Evolutionary conservation across 495 filamentous ascomycete species (phyloP).

Genomic region (Penicillium fimorum): DNA sequence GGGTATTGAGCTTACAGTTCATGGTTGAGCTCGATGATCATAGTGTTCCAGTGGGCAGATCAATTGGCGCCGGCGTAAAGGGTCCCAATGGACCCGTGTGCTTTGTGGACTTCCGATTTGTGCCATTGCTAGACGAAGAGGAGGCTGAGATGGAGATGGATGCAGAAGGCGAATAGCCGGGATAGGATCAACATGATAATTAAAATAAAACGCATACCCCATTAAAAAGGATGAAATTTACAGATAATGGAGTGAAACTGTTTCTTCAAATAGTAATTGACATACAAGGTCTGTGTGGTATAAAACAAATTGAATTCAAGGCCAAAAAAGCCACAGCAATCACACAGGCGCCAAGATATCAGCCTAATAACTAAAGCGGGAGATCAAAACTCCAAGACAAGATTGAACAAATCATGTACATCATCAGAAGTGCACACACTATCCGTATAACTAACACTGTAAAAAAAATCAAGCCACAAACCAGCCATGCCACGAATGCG

Average conservation of each 20-base stretch:
- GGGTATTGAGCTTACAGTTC: conserved; percentile 91
- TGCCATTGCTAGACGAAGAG: conserved; percentile 65
- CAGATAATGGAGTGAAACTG: background rate
- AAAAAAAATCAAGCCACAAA: conserved; percentile 2
- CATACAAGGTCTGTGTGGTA: background rate
- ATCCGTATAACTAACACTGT: conserved; percentile 1
- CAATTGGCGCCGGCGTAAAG: conserved; percentile 25
- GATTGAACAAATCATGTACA: conserved; percentile 7
- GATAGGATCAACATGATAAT: background rate
- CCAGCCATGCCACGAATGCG: conserved; percentile 7
- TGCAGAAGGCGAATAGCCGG: conserved; percentile 14
- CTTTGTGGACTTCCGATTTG: conserved; percentile 79
- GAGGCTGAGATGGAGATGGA: conserved; percentile 47
- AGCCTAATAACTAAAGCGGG: background rate
- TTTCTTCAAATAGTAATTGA: background rate
- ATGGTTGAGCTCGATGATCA: conserved; percentile 75
- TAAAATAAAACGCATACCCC: background rate
- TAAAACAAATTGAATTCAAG: conserved; percentile 2
- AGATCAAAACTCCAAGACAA: conserved; percentile 3
- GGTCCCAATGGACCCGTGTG: conserved; percentile 41
- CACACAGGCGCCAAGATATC: background rate
- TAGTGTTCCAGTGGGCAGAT: conserved; percentile 25
- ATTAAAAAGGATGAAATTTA: background rate
- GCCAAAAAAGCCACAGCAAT: conserved; percentile 2
- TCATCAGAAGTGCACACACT: conserved; percentile 8